phyloP scores from a whole-genome alignment of 257 asterid genomes.

The Solanum chaucha region DNA sequence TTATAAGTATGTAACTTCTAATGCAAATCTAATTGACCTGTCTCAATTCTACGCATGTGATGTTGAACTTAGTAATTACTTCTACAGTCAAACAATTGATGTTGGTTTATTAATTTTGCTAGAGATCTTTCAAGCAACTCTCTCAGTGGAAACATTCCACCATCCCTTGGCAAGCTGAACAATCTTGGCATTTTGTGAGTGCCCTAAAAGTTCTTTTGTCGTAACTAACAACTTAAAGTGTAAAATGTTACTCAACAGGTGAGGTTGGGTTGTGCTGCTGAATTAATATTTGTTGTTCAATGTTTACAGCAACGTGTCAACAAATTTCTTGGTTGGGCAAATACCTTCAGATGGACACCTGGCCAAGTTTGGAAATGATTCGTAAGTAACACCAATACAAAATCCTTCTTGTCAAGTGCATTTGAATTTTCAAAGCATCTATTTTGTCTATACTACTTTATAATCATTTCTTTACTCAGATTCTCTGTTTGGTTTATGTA shows the following conservation, averaged over 20 bases:
- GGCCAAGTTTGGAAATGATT: slow-evolving; percentile 51
- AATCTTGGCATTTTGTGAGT: slow-evolving; percentile 75
- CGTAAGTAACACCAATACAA: slow-evolving; percentile 45
- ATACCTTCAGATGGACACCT: slow-evolving; percentile 82
- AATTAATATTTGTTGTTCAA: slow-evolving; percentile 7
- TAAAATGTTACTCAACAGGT: neutral
- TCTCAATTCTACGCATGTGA: neutral
- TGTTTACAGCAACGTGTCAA: slow-evolving; percentile 80
- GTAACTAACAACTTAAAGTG: neutral
- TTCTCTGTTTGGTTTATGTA: neutral
- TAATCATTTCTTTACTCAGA: neutral
- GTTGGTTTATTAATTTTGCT: slow-evolving; percentile 13
- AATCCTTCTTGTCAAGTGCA: neutral
- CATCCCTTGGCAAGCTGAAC: slow-evolving; percentile 76
- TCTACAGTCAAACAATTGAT: slow-evolving; percentile 6
- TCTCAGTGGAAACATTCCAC: slow-evolving; percentile 87
- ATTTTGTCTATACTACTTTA: neutral
- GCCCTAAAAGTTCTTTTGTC: neutral
- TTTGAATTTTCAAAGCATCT: neutral
- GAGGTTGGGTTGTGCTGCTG: neutral
- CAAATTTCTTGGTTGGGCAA: slow-evolving; percentile 82
- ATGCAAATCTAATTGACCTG: neutral
- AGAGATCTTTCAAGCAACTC: slow-evolving; percentile 98
- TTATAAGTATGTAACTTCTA: neutral
- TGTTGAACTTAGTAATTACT: neutral